These are phyloP conservation scores for Beauveria caledonica DNA, from an alignment of 2,329 filamentous ascomycete genomes.

Conservation along the genomic window DNA sequence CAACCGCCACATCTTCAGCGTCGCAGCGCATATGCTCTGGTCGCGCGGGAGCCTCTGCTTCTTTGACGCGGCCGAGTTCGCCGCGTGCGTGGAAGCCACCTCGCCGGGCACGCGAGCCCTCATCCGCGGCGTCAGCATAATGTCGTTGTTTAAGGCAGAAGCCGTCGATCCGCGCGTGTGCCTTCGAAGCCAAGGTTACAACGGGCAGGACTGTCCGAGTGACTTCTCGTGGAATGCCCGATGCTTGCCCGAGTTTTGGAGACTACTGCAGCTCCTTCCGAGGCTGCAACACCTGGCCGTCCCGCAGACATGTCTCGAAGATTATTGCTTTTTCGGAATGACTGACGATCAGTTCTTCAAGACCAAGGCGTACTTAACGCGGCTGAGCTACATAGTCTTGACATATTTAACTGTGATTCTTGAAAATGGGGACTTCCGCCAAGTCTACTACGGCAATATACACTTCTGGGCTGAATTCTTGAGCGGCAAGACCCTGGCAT, in stretches of 20 bases:
- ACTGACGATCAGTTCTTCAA: neutral
- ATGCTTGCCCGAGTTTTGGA: neutral
- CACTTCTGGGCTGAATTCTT: neutral
- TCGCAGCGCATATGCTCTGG: neutral
- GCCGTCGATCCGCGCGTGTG: neutral
- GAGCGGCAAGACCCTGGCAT: neutral
- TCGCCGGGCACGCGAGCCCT: neutral
- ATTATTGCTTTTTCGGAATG: no score
- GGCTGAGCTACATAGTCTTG: neutral
- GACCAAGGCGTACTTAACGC: neutral
- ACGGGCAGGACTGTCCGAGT: neutral
- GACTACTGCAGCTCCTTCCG: neutral
- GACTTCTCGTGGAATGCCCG: neutral
- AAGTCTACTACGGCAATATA: accelerated
- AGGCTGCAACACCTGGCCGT: neutral
- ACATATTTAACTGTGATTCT: neutral
- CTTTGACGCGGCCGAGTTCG: neutral
- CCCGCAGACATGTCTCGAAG: no score
- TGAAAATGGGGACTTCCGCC: accelerated
- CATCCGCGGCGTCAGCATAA: neutral
- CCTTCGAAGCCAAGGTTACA: neutral
- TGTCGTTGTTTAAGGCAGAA: neutral
- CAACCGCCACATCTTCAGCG: neutral
- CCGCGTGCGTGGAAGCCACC: neutral
- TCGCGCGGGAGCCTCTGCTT: neutral